phyloP scores from a whole-genome alignment of 768 basidiomycete species.

The Rhizopogon rudus region DNA sequence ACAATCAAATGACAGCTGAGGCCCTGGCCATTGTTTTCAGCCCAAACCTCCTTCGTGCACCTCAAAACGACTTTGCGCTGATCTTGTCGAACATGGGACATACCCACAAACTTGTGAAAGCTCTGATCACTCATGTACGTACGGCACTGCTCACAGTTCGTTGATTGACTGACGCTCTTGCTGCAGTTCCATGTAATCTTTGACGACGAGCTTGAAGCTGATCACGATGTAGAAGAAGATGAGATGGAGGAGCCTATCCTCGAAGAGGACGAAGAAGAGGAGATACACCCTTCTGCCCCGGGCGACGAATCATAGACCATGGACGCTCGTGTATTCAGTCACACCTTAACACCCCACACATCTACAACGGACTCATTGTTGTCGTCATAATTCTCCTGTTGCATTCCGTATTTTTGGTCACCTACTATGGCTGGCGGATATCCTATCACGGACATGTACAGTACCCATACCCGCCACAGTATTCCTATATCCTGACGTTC shows the following conservation, averaged over 20 bases:
- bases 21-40: conserved; percentile 84
- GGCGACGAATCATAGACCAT: conserved; percentile 15
- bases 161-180: background rate
- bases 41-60: conserved; percentile 72
- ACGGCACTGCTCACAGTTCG: background rate
- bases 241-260: conserved; percentile 62
- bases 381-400: conserved; percentile 17
- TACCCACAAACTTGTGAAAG: conserved; percentile 71
- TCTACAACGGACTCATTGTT: conserved; percentile 13
- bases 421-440: conserved; percentile 10
- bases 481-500: background rate
- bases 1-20: conserved; percentile 87
- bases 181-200: conserved; percentile 64
- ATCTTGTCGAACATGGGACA: conserved; percentile 79
- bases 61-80: conserved; percentile 72
- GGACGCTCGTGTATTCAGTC: conserved; percentile 7
- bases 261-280: conserved; percentile 63
- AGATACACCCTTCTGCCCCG: conserved; percentile 20
- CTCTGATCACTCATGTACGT: conserved; percentile 71
- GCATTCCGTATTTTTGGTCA: background rate
- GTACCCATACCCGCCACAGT: conserved; percentile 9
- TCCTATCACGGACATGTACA: conserved; percentile 31
- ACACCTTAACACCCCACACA: conserved; percentile 2
- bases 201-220: conserved; percentile 58
- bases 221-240: conserved; percentile 54